Base-by-base conservation (phyloP, 441 rosid genomes). In the Populus hybrid region DNA sequence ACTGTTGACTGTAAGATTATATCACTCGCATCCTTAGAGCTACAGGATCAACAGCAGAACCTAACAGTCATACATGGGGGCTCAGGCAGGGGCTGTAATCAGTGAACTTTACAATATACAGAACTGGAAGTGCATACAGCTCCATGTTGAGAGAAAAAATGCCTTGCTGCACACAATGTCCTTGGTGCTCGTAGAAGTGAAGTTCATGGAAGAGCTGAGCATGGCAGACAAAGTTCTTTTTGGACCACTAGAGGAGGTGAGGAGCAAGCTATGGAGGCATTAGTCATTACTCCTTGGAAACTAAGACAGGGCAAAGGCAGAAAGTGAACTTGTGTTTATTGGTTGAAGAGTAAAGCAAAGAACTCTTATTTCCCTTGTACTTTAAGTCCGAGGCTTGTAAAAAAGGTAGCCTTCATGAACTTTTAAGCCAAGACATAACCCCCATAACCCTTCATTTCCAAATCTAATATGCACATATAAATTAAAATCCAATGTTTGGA, bases 331-430 rank as follows among this genome's bases (percentile, higher is more conserved):
- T 76, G 30, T 79, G 78, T 80, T 74, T 78, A 80, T 69, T 85
- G 82, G 88, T 87, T 90, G 40, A 69, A 69, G 89, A 95, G 99
- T 95, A 89, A 95, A 95, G 99, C 97, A 91, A 91, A 84, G 87
- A 85, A 87, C 79, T 83, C 9, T 19, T 32, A 35, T 32, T 79
- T 80, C 83, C 85, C 98, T 93, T 95, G 91, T 85, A 88, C 99
- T 92, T 92, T 76, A 95, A 92, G 97, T 78, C 88, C 84, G 65
- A 6, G 88, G 88, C 89, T 77, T 87, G 86, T 84, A 84, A 86
- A 86, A 85, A 87, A 88, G 85, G 81, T 80, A 78, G 84, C 66
- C 81, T 86, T 90, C 89, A 86, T 88, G 77, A 85, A 85, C 97
- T 91, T 93, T 83, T 89, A 95, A 95, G 98, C 90, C 85, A 95